These are phyloP conservation scores for Alternaria angustiovoidea DNA, from an alignment of 2,329 filamentous ascomycete genomes.

Conservation along the genomic window DNA sequence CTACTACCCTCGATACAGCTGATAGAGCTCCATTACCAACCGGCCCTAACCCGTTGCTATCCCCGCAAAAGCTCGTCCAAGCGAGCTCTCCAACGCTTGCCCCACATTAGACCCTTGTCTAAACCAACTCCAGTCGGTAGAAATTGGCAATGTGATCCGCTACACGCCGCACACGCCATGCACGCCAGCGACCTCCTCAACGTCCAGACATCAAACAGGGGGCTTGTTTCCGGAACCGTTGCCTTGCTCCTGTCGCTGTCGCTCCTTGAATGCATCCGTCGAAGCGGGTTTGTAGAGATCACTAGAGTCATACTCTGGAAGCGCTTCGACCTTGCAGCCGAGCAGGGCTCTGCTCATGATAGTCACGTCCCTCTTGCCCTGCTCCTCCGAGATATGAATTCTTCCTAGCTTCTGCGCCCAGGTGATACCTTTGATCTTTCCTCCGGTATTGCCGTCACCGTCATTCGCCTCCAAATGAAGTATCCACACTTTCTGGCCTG, in stretches of 20 bases:
- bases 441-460: not conserved
- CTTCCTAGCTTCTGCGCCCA: not conserved
- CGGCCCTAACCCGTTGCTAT: slow-evolving; percentile 30
- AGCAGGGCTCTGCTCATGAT: not conserved
- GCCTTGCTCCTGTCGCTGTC: not conserved
- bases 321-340: not conserved
- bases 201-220: not conserved
- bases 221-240: not conserved
- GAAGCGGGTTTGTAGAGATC: not conserved
- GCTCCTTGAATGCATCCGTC: not conserved
- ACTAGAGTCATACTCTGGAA: not conserved
- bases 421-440: not conserved
- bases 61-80: slow-evolving; percentile 27
- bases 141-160: slow-evolving; percentile 9
- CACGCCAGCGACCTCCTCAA: not conserved
- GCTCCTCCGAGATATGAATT: not conserved
- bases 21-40: slow-evolving; percentile 16
- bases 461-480: not conserved
- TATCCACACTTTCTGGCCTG: not conserved
- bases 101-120: slow-evolving; percentile 11
- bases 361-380: not conserved
- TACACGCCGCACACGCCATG: slow-evolving; percentile 30
- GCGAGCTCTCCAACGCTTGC: slow-evolving; percentile 19
- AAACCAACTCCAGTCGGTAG: slow-evolving; percentile 12
- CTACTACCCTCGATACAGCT: slow-evolving; percentile 9